phyloP scores from a whole-genome alignment of 768 basidiomycete genomes.

The Podaxis carcinomalis region DNA sequence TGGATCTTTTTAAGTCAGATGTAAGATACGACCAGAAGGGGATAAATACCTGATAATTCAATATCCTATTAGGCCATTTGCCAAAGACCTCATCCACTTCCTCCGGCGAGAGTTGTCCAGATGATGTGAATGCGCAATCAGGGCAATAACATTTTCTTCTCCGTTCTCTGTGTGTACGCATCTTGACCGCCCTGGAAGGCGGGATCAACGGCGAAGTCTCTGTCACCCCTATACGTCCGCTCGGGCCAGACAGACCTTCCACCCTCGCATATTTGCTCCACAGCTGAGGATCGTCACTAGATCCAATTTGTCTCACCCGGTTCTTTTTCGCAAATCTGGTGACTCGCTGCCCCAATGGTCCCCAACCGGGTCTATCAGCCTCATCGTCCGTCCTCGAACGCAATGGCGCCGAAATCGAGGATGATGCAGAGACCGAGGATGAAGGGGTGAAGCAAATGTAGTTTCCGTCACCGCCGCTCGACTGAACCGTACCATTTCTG shows the following conservation, averaged over 20 bases:
- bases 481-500: not conserved
- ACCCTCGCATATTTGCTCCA: not conserved
- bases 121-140: not conserved
- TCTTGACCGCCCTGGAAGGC: not conserved
- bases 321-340: conserved; percentile 29
- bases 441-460: conserved; percentile 22
- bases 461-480: conserved; percentile 12
- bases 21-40: not conserved
- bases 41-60: conserved; percentile 60
- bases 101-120: conserved; percentile 10
- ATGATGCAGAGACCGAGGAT: conserved; percentile 57
- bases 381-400: conserved; percentile 51
- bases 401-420: conserved; percentile 79
- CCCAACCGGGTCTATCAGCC: conserved; percentile 47
- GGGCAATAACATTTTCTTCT: not conserved
- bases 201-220: conserved; percentile 7
- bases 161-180: not conserved
- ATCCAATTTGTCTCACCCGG: conserved; percentile 15
- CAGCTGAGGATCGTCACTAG: conserved; percentile 9
- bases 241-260: not conserved
- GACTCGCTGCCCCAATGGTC: conserved; percentile 58
- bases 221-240: not conserved
- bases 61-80: conserved; percentile 53
- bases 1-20: not conserved
- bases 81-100: conserved; percentile 14